Conservation (phyloP, 345 rosid species). For the Isatis tinctoria region DNA sequence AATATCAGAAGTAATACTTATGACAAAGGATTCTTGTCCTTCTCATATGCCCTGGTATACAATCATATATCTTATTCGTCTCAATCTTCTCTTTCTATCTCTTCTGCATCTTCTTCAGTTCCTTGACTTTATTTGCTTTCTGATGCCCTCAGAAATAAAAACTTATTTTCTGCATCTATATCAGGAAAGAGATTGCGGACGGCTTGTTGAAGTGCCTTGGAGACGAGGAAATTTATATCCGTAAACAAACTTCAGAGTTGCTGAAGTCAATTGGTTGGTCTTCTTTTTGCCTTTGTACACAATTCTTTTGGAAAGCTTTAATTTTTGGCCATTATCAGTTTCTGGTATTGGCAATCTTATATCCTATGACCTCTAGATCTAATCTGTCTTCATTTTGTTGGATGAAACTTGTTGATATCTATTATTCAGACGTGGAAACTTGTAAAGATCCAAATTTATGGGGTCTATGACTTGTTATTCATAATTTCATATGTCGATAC, state of each 20-base stretch:
- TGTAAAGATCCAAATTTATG: background rate
- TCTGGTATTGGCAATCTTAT: conserved; percentile 5
- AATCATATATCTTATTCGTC: conserved; percentile 11
- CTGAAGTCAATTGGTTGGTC: conserved; percentile 64
- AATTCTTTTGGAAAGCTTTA: background rate
- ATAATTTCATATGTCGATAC: background rate
- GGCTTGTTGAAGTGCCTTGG: conserved; percentile 56
- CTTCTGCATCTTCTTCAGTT: conserved; percentile 15
- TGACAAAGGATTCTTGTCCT: conserved; percentile 42
- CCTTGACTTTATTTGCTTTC: conserved; percentile 14
- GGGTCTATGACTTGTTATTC: conserved; percentile 2
- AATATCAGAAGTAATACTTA: conserved; percentile 51
- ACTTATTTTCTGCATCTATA: conserved; percentile 16
- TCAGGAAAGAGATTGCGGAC: conserved; percentile 67
- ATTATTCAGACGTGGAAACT: background rate
- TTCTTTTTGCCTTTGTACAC: conserved; percentile 6
- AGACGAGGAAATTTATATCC: conserved; percentile 53
- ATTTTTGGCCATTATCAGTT: background rate
- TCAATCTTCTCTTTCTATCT: background rate
- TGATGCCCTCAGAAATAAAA: conserved; percentile 4
- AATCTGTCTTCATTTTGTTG: conserved; percentile 1
- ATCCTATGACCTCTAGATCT: background rate
- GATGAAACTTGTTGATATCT: background rate
- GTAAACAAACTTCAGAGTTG: conserved; percentile 47
- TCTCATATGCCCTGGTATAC: conserved; percentile 59